phyloP scores from a whole-genome alignment of 2,329 filamentous ascomycete species.

The Trichoderma polysporum region DNA sequence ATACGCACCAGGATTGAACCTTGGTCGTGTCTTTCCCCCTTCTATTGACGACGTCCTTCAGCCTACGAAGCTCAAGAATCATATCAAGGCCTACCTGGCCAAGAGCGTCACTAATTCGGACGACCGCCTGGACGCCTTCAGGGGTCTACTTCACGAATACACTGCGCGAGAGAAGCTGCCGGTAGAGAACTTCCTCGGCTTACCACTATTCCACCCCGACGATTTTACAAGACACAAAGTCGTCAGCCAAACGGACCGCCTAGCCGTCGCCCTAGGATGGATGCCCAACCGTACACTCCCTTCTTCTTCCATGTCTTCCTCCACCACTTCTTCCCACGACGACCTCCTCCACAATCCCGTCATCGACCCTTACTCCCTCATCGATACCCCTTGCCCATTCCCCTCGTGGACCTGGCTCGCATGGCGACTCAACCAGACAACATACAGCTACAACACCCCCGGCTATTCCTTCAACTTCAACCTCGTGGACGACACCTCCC shows the following conservation, averaged over 20 bases:
- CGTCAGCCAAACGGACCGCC: conserved; percentile 36
- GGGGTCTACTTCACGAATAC: conserved; percentile 34
- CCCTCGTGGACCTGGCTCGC: conserved; percentile 43
- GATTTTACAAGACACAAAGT: conserved; percentile 32
- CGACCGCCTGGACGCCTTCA: conserved; percentile 38
- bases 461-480: conserved; percentile 32
- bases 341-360: conserved; percentile 10
- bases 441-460: conserved; percentile 20
- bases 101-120: conserved; percentile 30
- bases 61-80: conserved; percentile 29
- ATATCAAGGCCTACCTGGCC: conserved; percentile 35
- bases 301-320: conserved; percentile 20
- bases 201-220: conserved; percentile 37
- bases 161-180: conserved; percentile 29
- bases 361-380: conserved; percentile 30
- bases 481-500: conserved; percentile 31
- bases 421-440: conserved; percentile 33
- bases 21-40: conserved; percentile 36
- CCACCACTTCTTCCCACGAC: conserved; percentile 20
- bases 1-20: conserved; percentile 32
- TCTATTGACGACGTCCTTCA: conserved; percentile 26
- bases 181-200: conserved; percentile 34
- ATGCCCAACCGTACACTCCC: conserved; percentile 30
- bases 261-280: conserved; percentile 39
- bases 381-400: conserved; percentile 27